These are phyloP conservation scores for Drechslerella coelobrocha DNA, from an alignment of 2,329 filamentous ascomycete species.

Conservation along the genomic window DNA sequence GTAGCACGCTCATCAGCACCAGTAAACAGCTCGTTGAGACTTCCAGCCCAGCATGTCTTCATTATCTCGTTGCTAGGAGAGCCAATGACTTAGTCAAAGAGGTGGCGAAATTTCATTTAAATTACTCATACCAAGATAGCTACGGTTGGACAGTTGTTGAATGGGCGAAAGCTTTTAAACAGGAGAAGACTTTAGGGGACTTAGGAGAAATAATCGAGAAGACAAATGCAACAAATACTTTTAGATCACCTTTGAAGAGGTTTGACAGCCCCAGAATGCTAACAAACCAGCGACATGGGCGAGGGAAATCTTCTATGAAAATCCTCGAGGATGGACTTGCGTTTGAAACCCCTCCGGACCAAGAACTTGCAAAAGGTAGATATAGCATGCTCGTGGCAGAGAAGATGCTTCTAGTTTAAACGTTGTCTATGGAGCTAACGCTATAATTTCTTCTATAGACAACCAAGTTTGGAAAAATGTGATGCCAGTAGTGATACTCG, in stretches of 20 bases:
- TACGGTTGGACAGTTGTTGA: slow-evolving; percentile 24
- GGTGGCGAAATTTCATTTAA: slow-evolving; percentile 1
- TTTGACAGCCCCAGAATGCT: slow-evolving; percentile 1
- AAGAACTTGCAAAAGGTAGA: not conserved
- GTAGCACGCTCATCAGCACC: not conserved
- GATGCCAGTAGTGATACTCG: not conserved
- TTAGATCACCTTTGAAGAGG: not conserved
- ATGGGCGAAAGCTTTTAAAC: slow-evolving; percentile 17
- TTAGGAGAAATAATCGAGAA: not conserved
- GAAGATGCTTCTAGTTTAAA: not conserved
- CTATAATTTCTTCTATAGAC: not conserved
- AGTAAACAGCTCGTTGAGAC: slow-evolving; percentile 16
- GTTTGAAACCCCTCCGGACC: not conserved
- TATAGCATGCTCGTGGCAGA: not conserved
- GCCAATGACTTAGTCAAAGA: slow-evolving; percentile 3
- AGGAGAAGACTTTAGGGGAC: slow-evolving; percentile 1
- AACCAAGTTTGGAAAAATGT: not conserved
- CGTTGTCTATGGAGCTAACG: not conserved
- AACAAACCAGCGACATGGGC: slow-evolving; percentile 1
- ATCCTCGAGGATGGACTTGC: slow-evolving; percentile 3
- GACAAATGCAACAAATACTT: not conserved
- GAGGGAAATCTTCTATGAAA: not conserved
- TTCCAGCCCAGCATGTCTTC: slow-evolving; percentile 15
- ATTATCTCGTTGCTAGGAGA: slow-evolving; percentile 20
- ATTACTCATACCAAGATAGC: slow-evolving; percentile 6